Conservation (phyloP, 2,329 filamentous ascomycete species). For the Fusarium subglutinans region DNA sequence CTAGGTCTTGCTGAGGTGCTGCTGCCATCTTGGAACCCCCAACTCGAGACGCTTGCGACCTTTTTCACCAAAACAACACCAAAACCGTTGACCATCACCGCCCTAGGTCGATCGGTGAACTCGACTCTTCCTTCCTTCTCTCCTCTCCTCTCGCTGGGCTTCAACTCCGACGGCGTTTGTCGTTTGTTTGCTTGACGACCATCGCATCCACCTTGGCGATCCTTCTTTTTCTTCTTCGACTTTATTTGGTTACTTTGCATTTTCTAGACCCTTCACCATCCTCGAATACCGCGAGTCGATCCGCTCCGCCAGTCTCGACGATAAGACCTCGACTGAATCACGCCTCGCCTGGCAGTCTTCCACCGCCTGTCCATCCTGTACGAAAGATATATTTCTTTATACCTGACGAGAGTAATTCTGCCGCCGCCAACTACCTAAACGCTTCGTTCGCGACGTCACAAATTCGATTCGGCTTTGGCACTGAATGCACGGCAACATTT, state of each 20-base stretch:
- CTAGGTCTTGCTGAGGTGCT: neutral
- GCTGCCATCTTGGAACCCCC: constrained; percentile 36
- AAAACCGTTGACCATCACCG: constrained; percentile 33
- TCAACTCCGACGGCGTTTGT: constrained; percentile 2
- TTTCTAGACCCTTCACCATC: neutral
- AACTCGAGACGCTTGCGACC: constrained; percentile 42
- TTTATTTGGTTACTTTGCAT: neutral
- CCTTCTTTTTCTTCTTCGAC: neutral
- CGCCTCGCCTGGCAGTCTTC: constrained; percentile 1
- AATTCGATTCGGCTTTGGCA: constrained; percentile 15
- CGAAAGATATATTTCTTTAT: constrained; percentile 14
- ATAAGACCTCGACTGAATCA: constrained; percentile 37
- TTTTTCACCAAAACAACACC: constrained; percentile 46
- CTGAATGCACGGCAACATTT: constrained; percentile 21
- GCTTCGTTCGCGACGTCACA: constrained; percentile 14
- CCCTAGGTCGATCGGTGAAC: constrained; percentile 32
- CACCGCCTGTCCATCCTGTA: constrained; percentile 1
- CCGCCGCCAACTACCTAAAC: constrained; percentile 3
- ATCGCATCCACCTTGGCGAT: constrained; percentile 25
- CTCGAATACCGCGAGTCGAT: constrained; percentile 13
- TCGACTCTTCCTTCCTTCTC: constrained; percentile 27
- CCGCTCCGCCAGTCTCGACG: constrained; percentile 6
- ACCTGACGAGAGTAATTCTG: constrained; percentile 21
- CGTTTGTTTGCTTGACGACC: constrained; percentile 15
- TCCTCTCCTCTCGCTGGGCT: neutral